A percentile compares a stretch with the other conserved stretches of the same genome.
Conservation (phyloP, 352 stramenopile genomes). For the Pythium myriotylum region DNA sequence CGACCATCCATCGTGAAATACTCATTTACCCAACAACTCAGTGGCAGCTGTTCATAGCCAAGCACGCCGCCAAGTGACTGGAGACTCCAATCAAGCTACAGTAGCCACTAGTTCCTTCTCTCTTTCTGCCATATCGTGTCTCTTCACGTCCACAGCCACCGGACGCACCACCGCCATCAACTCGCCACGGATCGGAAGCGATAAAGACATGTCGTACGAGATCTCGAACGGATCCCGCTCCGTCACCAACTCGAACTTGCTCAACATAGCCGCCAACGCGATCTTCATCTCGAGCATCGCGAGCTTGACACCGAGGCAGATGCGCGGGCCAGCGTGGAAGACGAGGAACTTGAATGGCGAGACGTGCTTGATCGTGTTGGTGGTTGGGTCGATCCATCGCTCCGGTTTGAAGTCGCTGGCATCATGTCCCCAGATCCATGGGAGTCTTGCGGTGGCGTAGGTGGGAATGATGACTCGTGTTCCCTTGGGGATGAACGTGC, state of each 20-base stretch:
- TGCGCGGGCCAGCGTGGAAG: too few relatives aligned
- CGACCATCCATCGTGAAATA: too few relatives aligned
- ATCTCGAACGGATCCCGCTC: slow-evolving; percentile 43
- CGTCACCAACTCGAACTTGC: slow-evolving; percentile 49
- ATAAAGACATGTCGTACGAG: slow-evolving; percentile 48
- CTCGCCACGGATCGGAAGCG: slow-evolving; percentile 47
- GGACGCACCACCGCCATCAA: slow-evolving; percentile 8
- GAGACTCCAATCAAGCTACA: slow-evolving; percentile 11
- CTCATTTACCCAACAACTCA: neutral
- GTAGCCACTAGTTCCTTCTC: neutral
- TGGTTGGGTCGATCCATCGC: slow-evolving; percentile 55
- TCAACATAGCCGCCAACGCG: slow-evolving; percentile 52
- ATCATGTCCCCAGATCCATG: slow-evolving; percentile 66
- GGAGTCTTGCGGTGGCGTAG: slow-evolving; percentile 62
- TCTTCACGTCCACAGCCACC: neutral
- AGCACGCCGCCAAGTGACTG: neutral
- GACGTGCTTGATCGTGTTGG: slow-evolving; percentile 47
- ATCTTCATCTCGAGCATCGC: slow-evolving; percentile 69
- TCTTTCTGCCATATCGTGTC: neutral
- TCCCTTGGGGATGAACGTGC: slow-evolving; percentile 59
- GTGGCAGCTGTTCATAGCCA: neutral
- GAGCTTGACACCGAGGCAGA: too few relatives aligned
- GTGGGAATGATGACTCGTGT: slow-evolving; percentile 60
- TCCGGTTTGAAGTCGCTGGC: slow-evolving; percentile 66
- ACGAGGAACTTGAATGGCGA: too few relatives aligned